phyloP scores from a whole-genome alignment of 805 yeast genomes.

The Barnettozyma sp. region DNA sequence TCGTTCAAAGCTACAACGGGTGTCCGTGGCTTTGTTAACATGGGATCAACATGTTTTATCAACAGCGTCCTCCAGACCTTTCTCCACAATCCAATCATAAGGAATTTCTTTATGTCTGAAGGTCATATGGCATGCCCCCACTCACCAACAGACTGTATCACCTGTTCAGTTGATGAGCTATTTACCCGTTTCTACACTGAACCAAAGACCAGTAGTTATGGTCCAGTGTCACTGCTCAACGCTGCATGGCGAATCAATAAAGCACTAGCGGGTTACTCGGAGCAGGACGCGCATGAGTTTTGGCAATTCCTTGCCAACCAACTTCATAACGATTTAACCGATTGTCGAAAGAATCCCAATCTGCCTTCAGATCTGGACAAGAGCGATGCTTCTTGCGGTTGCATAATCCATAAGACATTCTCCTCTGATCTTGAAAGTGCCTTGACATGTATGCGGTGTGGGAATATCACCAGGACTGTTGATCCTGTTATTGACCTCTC shows the following conservation, averaged over 20 bases:
- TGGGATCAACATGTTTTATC: slow-evolving; percentile 98
- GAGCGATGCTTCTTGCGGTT: slow-evolving; percentile 42
- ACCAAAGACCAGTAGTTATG: slow-evolving; percentile 57
- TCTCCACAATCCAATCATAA: slow-evolving; percentile 82
- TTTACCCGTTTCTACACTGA: slow-evolving; percentile 70
- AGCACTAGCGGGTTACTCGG: slow-evolving; percentile 88
- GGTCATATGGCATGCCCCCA: slow-evolving; percentile 53
- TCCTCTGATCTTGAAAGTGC: slow-evolving; percentile 79
- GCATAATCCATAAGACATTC: slow-evolving; percentile 78
- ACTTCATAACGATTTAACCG: slow-evolving; percentile 45
- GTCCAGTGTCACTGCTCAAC: slow-evolving; percentile 72
- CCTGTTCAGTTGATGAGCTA: slow-evolving; percentile 80
- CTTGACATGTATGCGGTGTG: slow-evolving; percentile 67
- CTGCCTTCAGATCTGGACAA: slow-evolving; percentile 2
- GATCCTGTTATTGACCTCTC: slow-evolving; percentile 92
- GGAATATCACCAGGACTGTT: slow-evolving; percentile 46
- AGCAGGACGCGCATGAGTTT: slow-evolving; percentile 98
- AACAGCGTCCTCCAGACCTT: slow-evolving; percentile 85
- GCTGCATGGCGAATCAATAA: slow-evolving; percentile 85
- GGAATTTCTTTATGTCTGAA: slow-evolving; percentile 71
- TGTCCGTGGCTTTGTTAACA: slow-evolving; percentile 78
- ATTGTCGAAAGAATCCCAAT: slow-evolving; percentile 12
- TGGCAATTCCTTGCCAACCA: slow-evolving; percentile 89
- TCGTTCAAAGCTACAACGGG: slow-evolving; percentile 60
- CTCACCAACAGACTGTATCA: slow-evolving; percentile 47